Percentiles rank a stretch among this genome's conserved stretches.
phyloP scores from a whole-genome alignment of 768 basidiomycete species.

The Russula griseocarnosa region DNA sequence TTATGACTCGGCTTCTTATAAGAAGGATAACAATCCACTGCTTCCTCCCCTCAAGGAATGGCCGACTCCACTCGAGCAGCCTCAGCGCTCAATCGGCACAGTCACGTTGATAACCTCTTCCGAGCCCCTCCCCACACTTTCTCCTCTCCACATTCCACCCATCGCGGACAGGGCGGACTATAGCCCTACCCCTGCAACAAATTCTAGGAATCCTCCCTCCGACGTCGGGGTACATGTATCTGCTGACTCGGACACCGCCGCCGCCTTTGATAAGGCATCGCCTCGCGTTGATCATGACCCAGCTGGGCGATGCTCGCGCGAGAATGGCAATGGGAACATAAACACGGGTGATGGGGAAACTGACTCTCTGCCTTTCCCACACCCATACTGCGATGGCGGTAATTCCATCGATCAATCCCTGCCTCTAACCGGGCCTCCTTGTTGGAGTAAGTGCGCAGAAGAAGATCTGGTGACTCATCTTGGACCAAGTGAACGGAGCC shows the following conservation, averaged over 20 bases:
- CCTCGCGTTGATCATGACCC: constrained; percentile 34
- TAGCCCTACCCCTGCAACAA: constrained; percentile 23
- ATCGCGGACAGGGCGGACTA: constrained; percentile 42
- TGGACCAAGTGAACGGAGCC: constrained; percentile 88
- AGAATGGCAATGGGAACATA: constrained; percentile 38
- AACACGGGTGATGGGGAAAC: constrained; percentile 31
- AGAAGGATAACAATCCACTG: constrained; percentile 51
- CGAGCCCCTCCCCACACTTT: constrained; percentile 72
- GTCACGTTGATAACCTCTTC: constrained; percentile 46
- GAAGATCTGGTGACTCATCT: constrained; percentile 91
- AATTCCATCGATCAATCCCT: constrained; percentile 59
- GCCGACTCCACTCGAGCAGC: constrained; percentile 43
- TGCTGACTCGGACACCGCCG: constrained; percentile 9
- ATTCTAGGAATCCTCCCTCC: constrained; percentile 29
- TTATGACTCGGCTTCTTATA: constrained; percentile 14
- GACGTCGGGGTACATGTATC: constrained; percentile 25
- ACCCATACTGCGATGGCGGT: constrained; percentile 44
- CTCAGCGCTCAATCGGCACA: constrained; percentile 15
- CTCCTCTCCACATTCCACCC: constrained; percentile 45
- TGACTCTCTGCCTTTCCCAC: constrained; percentile 60
- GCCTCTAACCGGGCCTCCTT: constrained; percentile 74
- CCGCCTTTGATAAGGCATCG: constrained; percentile 25
- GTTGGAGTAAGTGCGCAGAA: constrained; percentile 93
- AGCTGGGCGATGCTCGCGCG: constrained; percentile 39
- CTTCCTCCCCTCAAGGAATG: constrained; percentile 62